Conservation (phyloP, 1,284 basidiomycete species). For the Tylopilus sp. region DNA sequence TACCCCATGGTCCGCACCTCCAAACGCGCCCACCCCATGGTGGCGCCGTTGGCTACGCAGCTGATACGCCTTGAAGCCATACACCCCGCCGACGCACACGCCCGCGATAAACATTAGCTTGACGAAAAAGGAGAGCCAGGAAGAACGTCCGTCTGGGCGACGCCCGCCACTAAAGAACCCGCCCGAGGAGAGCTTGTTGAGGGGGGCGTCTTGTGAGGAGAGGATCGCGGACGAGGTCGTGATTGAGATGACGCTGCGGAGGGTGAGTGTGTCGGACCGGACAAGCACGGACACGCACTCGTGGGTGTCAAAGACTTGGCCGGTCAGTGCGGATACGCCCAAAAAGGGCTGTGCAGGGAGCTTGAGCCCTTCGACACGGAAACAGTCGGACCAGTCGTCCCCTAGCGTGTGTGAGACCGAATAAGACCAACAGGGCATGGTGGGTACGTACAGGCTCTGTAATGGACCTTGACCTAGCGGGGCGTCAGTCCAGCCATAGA, state of each 20-base stretch:
- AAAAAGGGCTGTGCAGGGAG: slow-evolving; percentile 85
- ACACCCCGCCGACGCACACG: slow-evolving; percentile 67
- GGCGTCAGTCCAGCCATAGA: slow-evolving; percentile 13
- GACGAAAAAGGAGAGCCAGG: slow-evolving; percentile 68
- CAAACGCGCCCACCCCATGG: too few relatives aligned
- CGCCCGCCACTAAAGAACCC: slow-evolving; percentile 32
- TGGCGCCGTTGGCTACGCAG: slow-evolving; percentile 49
- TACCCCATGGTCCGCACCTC: too few relatives aligned
- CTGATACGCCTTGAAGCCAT: slow-evolving; percentile 72
- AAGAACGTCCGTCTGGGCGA: slow-evolving; percentile 30
- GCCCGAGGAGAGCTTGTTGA: slow-evolving; percentile 56
- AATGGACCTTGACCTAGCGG: slow-evolving; percentile 76
- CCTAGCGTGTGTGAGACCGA: slow-evolving; percentile 52
- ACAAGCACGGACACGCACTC: slow-evolving; percentile 70
- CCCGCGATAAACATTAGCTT: slow-evolving; percentile 73
- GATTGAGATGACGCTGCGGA: slow-evolving; percentile 77
- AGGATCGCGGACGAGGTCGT: slow-evolving; percentile 75
- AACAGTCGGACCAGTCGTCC: slow-evolving; percentile 96
- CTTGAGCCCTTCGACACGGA: slow-evolving; percentile 76
- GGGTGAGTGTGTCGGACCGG: slow-evolving; percentile 23
- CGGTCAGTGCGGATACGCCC: slow-evolving; percentile 94
- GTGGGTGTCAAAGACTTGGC: slow-evolving; percentile 90
- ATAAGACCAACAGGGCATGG: neutral
- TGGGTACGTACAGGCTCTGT: slow-evolving; percentile 73
- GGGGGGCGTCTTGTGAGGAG: slow-evolving; percentile 60